Evolutionary conservation across 176 grass and related monocot species (phyloP), one percentile per base, ranked within the genome.

Genomic region (Oryza coarctata): DNA sequence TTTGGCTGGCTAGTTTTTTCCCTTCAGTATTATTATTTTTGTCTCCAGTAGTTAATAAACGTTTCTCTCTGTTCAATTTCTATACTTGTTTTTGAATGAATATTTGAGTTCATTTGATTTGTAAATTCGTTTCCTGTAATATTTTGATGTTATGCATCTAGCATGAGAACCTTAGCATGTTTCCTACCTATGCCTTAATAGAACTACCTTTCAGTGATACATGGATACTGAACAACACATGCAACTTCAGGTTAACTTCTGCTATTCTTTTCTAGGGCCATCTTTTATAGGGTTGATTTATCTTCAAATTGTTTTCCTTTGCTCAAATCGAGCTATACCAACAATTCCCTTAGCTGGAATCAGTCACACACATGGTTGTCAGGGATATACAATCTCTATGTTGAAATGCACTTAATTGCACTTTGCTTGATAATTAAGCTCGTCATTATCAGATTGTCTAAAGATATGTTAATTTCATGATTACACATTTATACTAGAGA

Each of bases 361-460:
- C 28, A 32, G 26, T 57, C 7, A 2, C 30, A 12, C 44, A 49
- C 34, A 65, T 77, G 55, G 33, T 39, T 65, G 22, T 81, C 20
- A 66, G 66, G 27, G 14, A 58, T 78, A 65, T 49, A 45, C 26
- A 44, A 75, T 75, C 34, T 17, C 17, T 76, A 39, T 66, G 33
- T 23, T 41, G 14, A 84, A 40, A 50, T 65, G 38, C 8, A 72
- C 17, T 30, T 3, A 50, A 35, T 71, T 60, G 6, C 29, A 49
- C 50, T 77, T 50, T 58, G 44, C n/a, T 76, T 82, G 50, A 28
- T 77, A 71, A 52, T 20, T 2, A 71, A 74, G 18, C n/a, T 61
- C 9, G 1, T 14, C 27, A 35, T 57, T 61, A 27, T 72, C 62
- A 40, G 33, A 31, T 82, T 60, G 22, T 41, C 7, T 31, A 52